Percentiles rank a stretch among this genome's conserved stretches.
These are phyloP conservation scores for Pestalotiopsis sp. DNA, from an alignment of 2,329 filamentous ascomycete genomes.

Conservation along the genomic window DNA sequence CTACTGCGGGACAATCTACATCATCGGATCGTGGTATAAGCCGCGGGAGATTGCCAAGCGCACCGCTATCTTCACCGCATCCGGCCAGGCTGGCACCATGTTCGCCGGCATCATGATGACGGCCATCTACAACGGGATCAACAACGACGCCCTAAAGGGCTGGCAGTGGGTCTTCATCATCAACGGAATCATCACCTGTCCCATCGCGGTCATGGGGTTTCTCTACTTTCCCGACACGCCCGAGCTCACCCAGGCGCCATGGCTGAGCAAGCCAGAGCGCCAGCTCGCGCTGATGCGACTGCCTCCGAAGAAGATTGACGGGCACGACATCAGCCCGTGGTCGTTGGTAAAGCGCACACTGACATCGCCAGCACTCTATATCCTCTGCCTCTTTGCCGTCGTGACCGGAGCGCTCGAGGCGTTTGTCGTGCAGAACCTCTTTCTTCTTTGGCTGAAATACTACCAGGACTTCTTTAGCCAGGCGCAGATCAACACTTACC, in stretches of 20 bases:
- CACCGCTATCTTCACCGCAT: conserved; percentile 54
- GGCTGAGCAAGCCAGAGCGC: conserved; percentile 36
- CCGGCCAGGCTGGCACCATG: conserved; percentile 54
- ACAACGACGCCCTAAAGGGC: conserved; percentile 43
- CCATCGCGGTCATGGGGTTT: conserved; percentile 52
- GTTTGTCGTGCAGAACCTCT: conserved; percentile 24
- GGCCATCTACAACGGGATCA: conserved; percentile 36
- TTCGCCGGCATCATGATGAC: conserved; percentile 59
- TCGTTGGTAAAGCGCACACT: conserved; percentile 31
- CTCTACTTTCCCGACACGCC: conserved; percentile 45
- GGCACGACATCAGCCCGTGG: conserved; percentile 33
- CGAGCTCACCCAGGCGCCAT: conserved; percentile 41
- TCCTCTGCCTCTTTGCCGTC: conserved; percentile 40
- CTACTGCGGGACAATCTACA: conserved; percentile 51
- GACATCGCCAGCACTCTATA: conserved; percentile 32
- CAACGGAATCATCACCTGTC: conserved; percentile 56
- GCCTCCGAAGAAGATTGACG: conserved; percentile 33
- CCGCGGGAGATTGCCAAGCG: conserved; percentile 54
- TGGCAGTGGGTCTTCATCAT: conserved; percentile 59
- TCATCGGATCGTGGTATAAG: conserved; percentile 58
- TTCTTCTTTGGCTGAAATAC: conserved; percentile 28
- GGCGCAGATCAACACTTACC: conserved; percentile 36
- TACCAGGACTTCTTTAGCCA: conserved; percentile 23
- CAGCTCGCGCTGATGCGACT: conserved; percentile 33
- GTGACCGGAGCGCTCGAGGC: conserved; percentile 37